Evolutionary conservation across 768 basidiomycete species (phyloP).

Genomic region (Kondoa subrosea): DNA sequence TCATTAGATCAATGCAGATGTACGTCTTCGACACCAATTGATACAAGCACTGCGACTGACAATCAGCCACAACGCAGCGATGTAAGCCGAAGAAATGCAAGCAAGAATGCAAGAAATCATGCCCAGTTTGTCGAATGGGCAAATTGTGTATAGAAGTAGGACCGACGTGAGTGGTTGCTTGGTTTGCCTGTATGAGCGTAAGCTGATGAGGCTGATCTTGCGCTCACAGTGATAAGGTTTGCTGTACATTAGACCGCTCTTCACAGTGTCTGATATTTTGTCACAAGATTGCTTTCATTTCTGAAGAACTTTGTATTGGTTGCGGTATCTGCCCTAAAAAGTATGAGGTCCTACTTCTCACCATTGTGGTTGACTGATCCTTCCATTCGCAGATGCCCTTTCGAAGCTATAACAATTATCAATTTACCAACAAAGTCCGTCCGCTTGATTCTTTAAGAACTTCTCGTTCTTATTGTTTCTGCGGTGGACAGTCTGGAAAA

Average conservation of each 20-base stretch:
- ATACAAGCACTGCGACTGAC: neutral
- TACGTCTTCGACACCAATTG: neutral
- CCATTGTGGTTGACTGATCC: neutral
- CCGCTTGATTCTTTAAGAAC: neutral
- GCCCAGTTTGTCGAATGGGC: conserved; percentile 96
- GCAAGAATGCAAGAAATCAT: conserved; percentile 88
- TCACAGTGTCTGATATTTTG: neutral
- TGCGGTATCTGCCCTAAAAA: conserved; percentile 99
- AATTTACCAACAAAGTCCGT: conserved; percentile 75
- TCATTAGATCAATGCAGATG: neutral
- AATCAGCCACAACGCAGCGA: conserved; percentile 36
- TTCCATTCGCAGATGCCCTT: conserved; percentile 58
- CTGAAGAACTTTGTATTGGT: conserved; percentile 95
- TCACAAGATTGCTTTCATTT: conserved; percentile 88
- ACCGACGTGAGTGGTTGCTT: conserved; percentile 3
- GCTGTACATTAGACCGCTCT: neutral
- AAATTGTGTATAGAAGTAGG: conserved; percentile 98
- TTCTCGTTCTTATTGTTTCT: neutral
- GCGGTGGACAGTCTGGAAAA: conserved; percentile 45
- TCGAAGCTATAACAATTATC: conserved; percentile 97
- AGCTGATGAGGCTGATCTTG: no score
- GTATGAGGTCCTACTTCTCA: conserved; percentile 38
- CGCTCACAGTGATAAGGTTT: no score
- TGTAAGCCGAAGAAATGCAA: conserved; percentile 73
- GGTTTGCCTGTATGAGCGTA: neutral